A percentile compares a stretch with the other conserved stretches of the same genome.
phyloP scores from a whole-genome alignment of 345 rosid genomes.

The Arabidopsis suecica region DNA sequence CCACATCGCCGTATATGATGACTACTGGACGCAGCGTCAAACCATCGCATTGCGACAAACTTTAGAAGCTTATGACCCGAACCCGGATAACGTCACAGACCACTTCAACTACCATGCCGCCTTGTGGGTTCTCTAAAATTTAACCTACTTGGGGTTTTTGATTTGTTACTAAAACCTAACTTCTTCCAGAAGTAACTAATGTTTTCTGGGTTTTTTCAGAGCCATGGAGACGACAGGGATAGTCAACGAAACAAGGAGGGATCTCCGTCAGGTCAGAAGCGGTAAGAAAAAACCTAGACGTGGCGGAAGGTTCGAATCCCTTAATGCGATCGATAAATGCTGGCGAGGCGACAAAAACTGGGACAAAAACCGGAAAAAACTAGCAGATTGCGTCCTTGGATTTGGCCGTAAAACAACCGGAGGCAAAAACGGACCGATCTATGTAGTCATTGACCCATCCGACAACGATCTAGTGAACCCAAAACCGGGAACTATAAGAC shows the following conservation, averaged over 20 bases:
- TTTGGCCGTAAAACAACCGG: constrained; percentile 73
- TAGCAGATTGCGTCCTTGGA: constrained; percentile 69
- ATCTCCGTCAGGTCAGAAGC: constrained; percentile 22
- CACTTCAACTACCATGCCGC: constrained; percentile 50
- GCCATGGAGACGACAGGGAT: constrained; percentile 38
- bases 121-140: constrained; percentile 26
- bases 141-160: constrained; percentile 1
- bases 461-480: constrained; percentile 62
- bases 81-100: constrained; percentile 56
- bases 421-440: constrained; percentile 60
- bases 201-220: constrained; percentile 14
- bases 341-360: constrained; percentile 65
- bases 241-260: constrained; percentile 60
- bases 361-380: constrained; percentile 55
- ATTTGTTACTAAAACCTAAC: constrained; percentile 13
- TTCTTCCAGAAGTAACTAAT: constrained; percentile 11
- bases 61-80: constrained; percentile 49
- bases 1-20: constrained; percentile 51
- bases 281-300: constrained; percentile 30
- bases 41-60: constrained; percentile 41
- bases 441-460: constrained; percentile 61
- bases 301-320: constrained; percentile 49
- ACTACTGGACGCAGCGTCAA: constrained; percentile 61
- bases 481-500: constrained; percentile 72
- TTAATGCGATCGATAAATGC: constrained; percentile 69